Conservation (phyloP, 2,329 filamentous ascomycete genomes). For the Fusarium sp. region DNA sequence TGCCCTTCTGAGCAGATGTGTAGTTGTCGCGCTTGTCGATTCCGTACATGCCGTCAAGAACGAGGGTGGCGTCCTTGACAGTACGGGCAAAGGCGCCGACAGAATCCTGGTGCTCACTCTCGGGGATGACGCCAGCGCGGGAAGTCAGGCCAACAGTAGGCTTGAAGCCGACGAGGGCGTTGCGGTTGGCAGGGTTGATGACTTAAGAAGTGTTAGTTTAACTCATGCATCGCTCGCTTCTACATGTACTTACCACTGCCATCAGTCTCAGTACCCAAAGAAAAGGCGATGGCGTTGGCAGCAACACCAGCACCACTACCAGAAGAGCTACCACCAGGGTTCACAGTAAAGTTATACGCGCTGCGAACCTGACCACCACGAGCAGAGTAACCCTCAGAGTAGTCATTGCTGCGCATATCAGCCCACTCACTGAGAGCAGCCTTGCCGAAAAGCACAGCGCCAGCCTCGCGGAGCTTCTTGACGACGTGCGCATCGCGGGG, state of each 20-base stretch:
- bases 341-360: slow-evolving; percentile 76
- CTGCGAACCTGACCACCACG: slow-evolving; percentile 73
- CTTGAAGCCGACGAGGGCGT: slow-evolving; percentile 78
- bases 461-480: slow-evolving; percentile 69
- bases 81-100: slow-evolving; percentile 76
- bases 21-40: slow-evolving; percentile 73
- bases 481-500: slow-evolving; percentile 77
- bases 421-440: slow-evolving; percentile 80
- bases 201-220: slow-evolving; percentile 52
- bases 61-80: slow-evolving; percentile 75
- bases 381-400: slow-evolving; percentile 75
- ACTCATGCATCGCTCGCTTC: no score
- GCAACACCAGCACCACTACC: slow-evolving; percentile 74
- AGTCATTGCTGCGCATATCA: slow-evolving; percentile 74
- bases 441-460: slow-evolving; percentile 78
- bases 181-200: slow-evolving; percentile 78
- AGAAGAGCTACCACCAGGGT: slow-evolving; percentile 76
- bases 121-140: slow-evolving; percentile 72
- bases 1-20: slow-evolving; percentile 67
- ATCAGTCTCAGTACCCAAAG: slow-evolving; percentile 81
- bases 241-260: slow-evolving; percentile 61
- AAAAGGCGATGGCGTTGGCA: slow-evolving; percentile 71
- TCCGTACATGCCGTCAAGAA: slow-evolving; percentile 76
- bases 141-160: slow-evolving; percentile 81
- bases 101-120: slow-evolving; percentile 74